These are phyloP conservation scores for Coemansia sp. DNA, from an alignment of 192 early-diverging fungal genomes.

Conservation along the genomic window DNA sequence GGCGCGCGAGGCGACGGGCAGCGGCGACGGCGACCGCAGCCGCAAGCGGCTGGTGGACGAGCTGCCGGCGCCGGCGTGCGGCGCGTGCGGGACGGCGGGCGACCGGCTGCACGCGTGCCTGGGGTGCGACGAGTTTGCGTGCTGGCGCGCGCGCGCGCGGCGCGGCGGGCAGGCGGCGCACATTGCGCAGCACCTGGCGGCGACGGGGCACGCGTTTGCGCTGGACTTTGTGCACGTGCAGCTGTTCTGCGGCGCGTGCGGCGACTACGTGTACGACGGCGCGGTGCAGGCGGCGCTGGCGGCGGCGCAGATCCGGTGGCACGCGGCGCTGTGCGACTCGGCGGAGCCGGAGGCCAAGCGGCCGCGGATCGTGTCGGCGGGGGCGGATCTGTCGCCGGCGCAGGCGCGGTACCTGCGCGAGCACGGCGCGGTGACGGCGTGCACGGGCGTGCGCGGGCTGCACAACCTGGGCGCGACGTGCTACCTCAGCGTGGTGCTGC, in stretches of 20 bases:
- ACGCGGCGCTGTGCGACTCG: constrained; percentile 37
- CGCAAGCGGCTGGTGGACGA: constrained; percentile 51
- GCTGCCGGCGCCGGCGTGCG: constrained; percentile 59
- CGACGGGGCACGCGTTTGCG: constrained; percentile 48
- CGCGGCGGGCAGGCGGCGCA: background rate
- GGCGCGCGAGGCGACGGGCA: constrained; percentile 23
- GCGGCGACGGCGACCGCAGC: constrained; percentile 49
- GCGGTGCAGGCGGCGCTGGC: constrained; percentile 58
- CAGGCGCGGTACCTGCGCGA: constrained; percentile 42
- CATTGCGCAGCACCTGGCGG: constrained; percentile 19
- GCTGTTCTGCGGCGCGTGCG: constrained; percentile 72
- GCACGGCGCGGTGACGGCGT: constrained; percentile 27
- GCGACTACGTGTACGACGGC: constrained; percentile 80
- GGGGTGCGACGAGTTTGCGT: constrained; percentile 71
- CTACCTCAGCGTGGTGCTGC: constrained; percentile 92
- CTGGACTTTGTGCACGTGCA: constrained; percentile 68
- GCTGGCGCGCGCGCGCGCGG: constrained; percentile 58
- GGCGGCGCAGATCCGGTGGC: constrained; percentile 46
- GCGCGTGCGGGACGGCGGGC: constrained; percentile 53
- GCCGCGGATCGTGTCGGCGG: constrained; percentile 28
- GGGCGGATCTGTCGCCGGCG: constrained; percentile 21
- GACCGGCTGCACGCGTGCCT: constrained; percentile 78
- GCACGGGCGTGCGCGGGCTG: constrained; percentile 76
- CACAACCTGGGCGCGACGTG: constrained; percentile 93
- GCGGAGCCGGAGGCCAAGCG: constrained; percentile 32